Base-by-base conservation (phyloP, 2,329 filamentous ascomycete species). In the Paramyrothecium roridum region DNA sequence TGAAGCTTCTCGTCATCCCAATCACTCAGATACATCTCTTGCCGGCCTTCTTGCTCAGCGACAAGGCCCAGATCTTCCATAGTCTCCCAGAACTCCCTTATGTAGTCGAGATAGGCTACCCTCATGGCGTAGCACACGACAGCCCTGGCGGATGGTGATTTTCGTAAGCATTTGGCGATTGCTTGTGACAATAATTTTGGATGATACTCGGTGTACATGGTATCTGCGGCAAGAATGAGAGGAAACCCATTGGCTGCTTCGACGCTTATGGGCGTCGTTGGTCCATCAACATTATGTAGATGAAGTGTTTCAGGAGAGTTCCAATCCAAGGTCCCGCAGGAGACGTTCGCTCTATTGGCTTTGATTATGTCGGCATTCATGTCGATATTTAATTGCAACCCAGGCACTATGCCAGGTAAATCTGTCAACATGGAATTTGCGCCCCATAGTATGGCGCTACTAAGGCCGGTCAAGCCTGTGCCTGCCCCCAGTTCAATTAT, bases 181-280 rank as follows among this genome's bases (percentile, higher is more conserved):
- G 48, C 19, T n/a, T 50, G 48, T n/a, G 48, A 50, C 11, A 50
- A 10, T 26, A 50, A 34, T 17, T 26, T 6, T 4, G 48, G 48
- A 19, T 50, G 48, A 4, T 50, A 22, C 26, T 50, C 48, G 4
- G 48, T 50, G 48, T 50, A 50, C 48, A 50, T 50, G 6, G 48
- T 50, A 20, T 50, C 48, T 4, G 48, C 48, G 17, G 48, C 13
- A n/a, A 50, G 21, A 11, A 50, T 19, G 26, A 50, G 11, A 10
- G 48, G 23, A 26, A 50, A 50, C 13, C 26, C 26, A n/a, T 50
- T 33, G 22, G 34, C 23, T 34, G 8, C 26, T 8, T 34, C 48
- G 8, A 34, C 26, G 23, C 22, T 50, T 4, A 50, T 26, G 8
- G 22, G 19, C 23, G 19, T 34, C 16, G 48, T 16, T 50, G 12